Evolutionary conservation across 2,329 filamentous ascomycete genomes (phyloP).

Genomic region (Aspergillus pseudonomiae): DNA sequence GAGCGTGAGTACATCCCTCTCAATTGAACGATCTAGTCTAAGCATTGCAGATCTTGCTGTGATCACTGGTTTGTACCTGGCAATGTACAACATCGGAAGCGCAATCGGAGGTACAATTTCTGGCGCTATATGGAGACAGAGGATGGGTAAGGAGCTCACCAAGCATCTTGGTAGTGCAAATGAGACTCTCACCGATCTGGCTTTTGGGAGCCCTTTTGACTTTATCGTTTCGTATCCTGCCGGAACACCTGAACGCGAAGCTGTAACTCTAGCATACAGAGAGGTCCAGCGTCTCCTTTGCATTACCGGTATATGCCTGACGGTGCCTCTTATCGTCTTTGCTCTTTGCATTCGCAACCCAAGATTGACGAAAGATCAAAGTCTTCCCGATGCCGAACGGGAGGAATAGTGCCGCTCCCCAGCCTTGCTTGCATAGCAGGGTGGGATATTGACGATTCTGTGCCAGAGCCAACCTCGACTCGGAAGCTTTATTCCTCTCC

Average conservation of each 20-base stretch:
- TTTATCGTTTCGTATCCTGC: slow-evolving; percentile 44
- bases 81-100: slow-evolving; percentile 65
- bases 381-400: slow-evolving; percentile 43
- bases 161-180: slow-evolving; percentile 42
- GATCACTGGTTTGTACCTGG: slow-evolving; percentile 65
- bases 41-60: slow-evolving; percentile 57
- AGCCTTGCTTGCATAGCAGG: neutral
- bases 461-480: neutral
- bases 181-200: slow-evolving; percentile 37
- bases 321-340: slow-evolving; percentile 51
- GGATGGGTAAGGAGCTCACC: slow-evolving; percentile 53
- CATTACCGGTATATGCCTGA: slow-evolving; percentile 55
- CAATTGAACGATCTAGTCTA: neutral
- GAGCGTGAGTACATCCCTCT: slow-evolving; percentile 38
- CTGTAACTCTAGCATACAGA: slow-evolving; percentile 49
- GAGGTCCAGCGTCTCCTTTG: slow-evolving; percentile 53
- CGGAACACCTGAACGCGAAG: slow-evolving; percentile 49
- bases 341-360: slow-evolving; percentile 51
- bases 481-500: neutral
- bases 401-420: neutral
- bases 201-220: slow-evolving; percentile 48
- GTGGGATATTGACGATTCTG: too few relatives aligned
- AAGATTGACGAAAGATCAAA: slow-evolving; percentile 50
- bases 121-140: slow-evolving; percentile 65
- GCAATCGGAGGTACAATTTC: slow-evolving; percentile 64